phyloP scores from a whole-genome alignment of 768 basidiomycete genomes.

The Lentinula sp. region DNA sequence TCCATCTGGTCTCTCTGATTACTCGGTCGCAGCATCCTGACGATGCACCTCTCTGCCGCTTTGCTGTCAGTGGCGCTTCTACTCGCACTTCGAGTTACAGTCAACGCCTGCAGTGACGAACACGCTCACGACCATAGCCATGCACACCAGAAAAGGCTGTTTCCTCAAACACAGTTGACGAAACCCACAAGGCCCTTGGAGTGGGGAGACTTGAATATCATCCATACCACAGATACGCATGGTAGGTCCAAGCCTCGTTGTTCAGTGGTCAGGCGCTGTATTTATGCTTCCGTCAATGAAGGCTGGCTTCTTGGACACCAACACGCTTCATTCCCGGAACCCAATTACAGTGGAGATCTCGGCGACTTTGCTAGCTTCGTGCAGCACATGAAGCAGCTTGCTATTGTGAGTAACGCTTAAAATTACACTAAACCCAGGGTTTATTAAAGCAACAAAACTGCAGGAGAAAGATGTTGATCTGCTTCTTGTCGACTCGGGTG shows the following conservation, averaged over 20 bases:
- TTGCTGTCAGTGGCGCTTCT: background rate
- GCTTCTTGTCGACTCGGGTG: constrained; percentile 78
- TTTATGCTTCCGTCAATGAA: background rate
- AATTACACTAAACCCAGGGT: background rate
- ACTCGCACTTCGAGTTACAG: background rate
- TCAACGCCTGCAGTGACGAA: constrained; percentile 14
- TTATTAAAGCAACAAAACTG: background rate
- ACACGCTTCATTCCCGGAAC: constrained; percentile 65
- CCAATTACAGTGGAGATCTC: constrained; percentile 64
- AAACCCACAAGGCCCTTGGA: constrained; percentile 62
- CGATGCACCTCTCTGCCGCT: background rate
- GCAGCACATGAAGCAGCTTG: constrained; percentile 71
- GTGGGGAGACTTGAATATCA: constrained; percentile 88
- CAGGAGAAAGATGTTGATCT: constrained; percentile 74
- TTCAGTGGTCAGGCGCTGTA: background rate
- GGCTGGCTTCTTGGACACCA: constrained; percentile 83
- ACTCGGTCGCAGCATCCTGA: background rate
- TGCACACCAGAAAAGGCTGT: constrained; percentile 28
- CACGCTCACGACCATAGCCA: constrained; percentile 26
- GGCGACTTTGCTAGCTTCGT: constrained; percentile 91
- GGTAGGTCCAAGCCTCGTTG: constrained; percentile 10
- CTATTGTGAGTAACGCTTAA: constrained; percentile 21
- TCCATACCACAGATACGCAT: constrained; percentile 83
- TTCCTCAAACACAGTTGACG: constrained; percentile 36
- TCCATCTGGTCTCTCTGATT: background rate